Percentiles rank a stretch among this genome's conserved stretches.
Evolutionary conservation across 257 asterid genomes (phyloP).

Genomic region (Penstemon barbatus): DNA sequence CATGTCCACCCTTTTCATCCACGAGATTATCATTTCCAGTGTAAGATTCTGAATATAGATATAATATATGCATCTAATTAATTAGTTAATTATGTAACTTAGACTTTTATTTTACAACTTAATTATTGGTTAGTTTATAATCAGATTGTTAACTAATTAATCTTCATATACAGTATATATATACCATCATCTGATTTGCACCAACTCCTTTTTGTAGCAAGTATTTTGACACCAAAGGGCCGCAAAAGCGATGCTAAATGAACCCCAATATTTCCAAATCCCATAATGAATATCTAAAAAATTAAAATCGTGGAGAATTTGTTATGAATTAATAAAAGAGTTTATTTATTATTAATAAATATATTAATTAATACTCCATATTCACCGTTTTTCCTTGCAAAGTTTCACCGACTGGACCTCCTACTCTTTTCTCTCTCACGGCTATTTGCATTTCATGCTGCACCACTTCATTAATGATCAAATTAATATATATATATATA

Average conservation of each 20-base stretch:
- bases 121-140: too few relatives aligned
- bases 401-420: constrained; percentile 84
- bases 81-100: too few relatives aligned
- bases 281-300: constrained; percentile 80
- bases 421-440: constrained; percentile 63
- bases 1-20: constrained; percentile 84
- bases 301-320: constrained; percentile 18
- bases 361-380: constrained; percentile 17
- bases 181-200: constrained; percentile 40
- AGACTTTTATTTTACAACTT: too few relatives aligned
- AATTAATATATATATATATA: too few relatives aligned
- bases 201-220: constrained; percentile 97
- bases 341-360: neutral
- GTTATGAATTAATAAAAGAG: neutral
- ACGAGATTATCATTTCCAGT: constrained; percentile 51
- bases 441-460: constrained; percentile 77
- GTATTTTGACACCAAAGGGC: constrained; percentile 86
- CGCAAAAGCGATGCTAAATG: constrained; percentile 86
- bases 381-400: constrained; percentile 84
- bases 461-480: neutral
- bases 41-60: constrained; percentile 18
- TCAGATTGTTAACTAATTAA: neutral
- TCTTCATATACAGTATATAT: constrained; percentile 11
- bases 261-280: constrained; percentile 81
- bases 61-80: constrained; percentile 15